A percentile compares a stretch with the other conserved stretches of the same genome.
Evolutionary conservation across 129 eudicot species (phyloP).

Genomic region (Arctium minus): DNA sequence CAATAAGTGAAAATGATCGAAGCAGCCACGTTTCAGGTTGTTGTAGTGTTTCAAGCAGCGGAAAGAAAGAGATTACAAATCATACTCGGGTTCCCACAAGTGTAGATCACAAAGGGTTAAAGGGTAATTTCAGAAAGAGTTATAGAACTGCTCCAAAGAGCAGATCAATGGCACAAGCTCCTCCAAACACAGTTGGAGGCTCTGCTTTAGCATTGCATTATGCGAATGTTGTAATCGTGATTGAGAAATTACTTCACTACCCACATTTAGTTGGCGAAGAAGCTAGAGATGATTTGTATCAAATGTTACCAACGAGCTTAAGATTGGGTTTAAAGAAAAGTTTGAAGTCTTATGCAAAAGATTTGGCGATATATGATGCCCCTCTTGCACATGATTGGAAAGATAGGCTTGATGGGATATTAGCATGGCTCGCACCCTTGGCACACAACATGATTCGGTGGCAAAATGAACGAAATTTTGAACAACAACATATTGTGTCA

Average conservation of each 20-base stretch:
- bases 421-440: slow-evolving; percentile 75
- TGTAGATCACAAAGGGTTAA: slow-evolving; percentile 23
- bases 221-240: slow-evolving; percentile 80
- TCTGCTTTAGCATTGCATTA: slow-evolving; percentile 93
- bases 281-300: slow-evolving; percentile 89
- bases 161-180: slow-evolving; percentile 45
- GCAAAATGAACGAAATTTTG: slow-evolving; percentile 91
- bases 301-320: slow-evolving; percentile 85
- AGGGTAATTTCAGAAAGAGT: neutral
- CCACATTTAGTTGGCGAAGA: slow-evolving; percentile 95
- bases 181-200: slow-evolving; percentile 76
- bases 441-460: slow-evolving; percentile 97
- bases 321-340: slow-evolving; percentile 58
- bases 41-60: slow-evolving; percentile 48
- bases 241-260: slow-evolving; percentile 77
- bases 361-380: slow-evolving; percentile 83
- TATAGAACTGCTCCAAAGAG: slow-evolving; percentile 37
- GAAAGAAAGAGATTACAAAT: slow-evolving; percentile 38
- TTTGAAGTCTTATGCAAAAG: slow-evolving; percentile 60
- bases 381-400: slow-evolving; percentile 97
- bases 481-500: slow-evolving; percentile 75
- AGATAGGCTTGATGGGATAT: slow-evolving; percentile 58
- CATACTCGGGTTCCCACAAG: slow-evolving; percentile 31
- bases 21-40: slow-evolving; percentile 62
- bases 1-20: slow-evolving; percentile 43